Evolutionary conservation across 108 stramenopile species (phyloP).

Genomic region (Pseudonitzschia pungens): DNA sequence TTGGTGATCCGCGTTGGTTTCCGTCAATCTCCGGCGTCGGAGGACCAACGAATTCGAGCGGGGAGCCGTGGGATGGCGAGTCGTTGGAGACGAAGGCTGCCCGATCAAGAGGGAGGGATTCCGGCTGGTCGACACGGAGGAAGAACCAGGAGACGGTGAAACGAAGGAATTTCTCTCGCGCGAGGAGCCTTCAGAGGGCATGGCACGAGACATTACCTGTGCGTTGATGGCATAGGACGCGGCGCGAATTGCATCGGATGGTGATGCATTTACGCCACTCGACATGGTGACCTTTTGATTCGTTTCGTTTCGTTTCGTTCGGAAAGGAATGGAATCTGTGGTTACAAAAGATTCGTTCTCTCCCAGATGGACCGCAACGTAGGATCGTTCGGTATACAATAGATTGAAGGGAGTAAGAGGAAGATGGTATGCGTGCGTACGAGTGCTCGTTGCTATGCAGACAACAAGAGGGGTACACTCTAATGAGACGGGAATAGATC

Average conservation of each 20-base stretch:
- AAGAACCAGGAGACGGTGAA: conserved; percentile 7
- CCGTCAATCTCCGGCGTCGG: conserved; percentile 3
- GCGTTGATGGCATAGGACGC: not conserved
- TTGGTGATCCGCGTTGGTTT: not conserved
- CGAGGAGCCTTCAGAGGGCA: not conserved
- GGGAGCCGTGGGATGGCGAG: conserved; percentile 4
- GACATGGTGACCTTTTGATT: not conserved
- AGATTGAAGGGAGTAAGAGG: not conserved
- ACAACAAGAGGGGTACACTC: too few relatives aligned
- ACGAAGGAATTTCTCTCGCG: not conserved
- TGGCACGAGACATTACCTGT: not conserved
- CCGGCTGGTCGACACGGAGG: not conserved
- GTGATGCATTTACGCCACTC: not conserved
- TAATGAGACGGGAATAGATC: too few relatives aligned
- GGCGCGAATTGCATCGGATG: not conserved
- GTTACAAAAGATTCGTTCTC: not conserved
- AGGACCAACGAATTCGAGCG: conserved; percentile 15
- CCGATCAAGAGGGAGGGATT: conserved; percentile 5
- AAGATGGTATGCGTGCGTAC: too few relatives aligned
- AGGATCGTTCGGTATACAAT: not conserved
- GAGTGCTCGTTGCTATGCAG: not conserved
- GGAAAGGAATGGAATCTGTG: not conserved
- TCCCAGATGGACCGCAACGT: not conserved
- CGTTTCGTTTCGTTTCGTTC: not conserved
- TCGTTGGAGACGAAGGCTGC: not conserved